phyloP scores from a whole-genome alignment of 2,329 filamentous ascomycete species.

The Periconia macrospinosa region DNA sequence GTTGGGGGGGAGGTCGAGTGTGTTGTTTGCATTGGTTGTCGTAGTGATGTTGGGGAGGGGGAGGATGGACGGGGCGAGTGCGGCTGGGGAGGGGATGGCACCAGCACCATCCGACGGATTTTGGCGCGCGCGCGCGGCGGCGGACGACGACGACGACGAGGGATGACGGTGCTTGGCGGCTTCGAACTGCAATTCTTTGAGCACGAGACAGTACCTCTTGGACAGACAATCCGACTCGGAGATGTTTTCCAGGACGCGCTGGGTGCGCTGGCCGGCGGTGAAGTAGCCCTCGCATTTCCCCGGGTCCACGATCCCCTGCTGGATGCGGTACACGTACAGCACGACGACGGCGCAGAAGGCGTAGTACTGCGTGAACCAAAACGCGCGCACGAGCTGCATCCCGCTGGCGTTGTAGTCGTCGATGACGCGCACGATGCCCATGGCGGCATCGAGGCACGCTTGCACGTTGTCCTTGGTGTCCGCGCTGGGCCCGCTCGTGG shows the following conservation, averaged over 20 bases:
- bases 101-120: no score
- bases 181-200: slow-evolving; percentile 55
- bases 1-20: not conserved
- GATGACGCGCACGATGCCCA: slow-evolving; percentile 49
- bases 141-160: not conserved
- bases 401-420: slow-evolving; percentile 41
- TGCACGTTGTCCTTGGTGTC: slow-evolving; percentile 36
- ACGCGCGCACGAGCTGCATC: slow-evolving; percentile 49
- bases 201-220: slow-evolving; percentile 55
- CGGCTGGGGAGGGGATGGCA: no score
- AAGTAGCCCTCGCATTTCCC: slow-evolving; percentile 54
- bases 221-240: slow-evolving; percentile 36
- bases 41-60: not conserved
- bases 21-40: not conserved
- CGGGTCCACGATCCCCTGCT: slow-evolving; percentile 49
- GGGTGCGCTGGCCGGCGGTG: slow-evolving; percentile 45
- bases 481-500: slow-evolving; percentile 1
- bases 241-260: slow-evolving; percentile 39
- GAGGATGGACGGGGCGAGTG: not conserved
- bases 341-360: slow-evolving; percentile 59
- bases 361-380: slow-evolving; percentile 59
- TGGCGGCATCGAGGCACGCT: slow-evolving; percentile 53
- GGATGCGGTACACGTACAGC: slow-evolving; percentile 58
- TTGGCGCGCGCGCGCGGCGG: no score
- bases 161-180: slow-evolving; percentile 21